A percentile compares a stretch with the other conserved stretches of the same genome.
These are phyloP conservation scores for Diaporthe sp. DNA, from an alignment of 2,329 filamentous ascomycete species.

Conservation along the genomic window DNA sequence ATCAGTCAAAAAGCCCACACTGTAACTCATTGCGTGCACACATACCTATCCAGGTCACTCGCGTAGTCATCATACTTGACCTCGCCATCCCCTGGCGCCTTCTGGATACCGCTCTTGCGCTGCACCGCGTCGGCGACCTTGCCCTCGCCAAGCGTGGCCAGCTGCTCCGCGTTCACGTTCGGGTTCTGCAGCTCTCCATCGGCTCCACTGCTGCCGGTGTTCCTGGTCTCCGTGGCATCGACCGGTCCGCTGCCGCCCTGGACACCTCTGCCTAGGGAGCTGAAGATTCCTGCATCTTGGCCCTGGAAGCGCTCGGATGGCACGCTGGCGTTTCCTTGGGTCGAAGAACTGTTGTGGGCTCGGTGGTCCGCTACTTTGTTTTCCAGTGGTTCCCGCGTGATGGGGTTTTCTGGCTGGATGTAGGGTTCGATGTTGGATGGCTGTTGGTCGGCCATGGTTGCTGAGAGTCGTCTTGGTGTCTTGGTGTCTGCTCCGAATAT, in stretches of 20 bases:
- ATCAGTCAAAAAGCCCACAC: slow-evolving; percentile 12
- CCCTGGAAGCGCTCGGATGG: slow-evolving; percentile 1
- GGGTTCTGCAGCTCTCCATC: slow-evolving; percentile 38
- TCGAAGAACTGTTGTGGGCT: background rate
- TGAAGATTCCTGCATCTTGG: slow-evolving; percentile 40
- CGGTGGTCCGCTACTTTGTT: slow-evolving; percentile 14
- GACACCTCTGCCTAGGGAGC: slow-evolving; percentile 41
- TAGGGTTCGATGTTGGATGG: slow-evolving; percentile 39
- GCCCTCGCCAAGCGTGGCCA: slow-evolving; percentile 44
- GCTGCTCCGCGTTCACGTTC: slow-evolving; percentile 44
- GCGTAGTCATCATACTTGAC: slow-evolving; percentile 40
- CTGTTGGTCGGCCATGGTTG: slow-evolving; percentile 34
- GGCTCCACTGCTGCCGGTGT: slow-evolving; percentile 23
- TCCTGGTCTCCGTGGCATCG: slow-evolving; percentile 40
- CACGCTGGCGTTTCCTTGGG: background rate
- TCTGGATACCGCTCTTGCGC: slow-evolving; percentile 44
- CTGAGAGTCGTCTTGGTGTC: background rate
- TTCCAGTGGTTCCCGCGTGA: slow-evolving; percentile 35
- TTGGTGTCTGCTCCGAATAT: background rate
- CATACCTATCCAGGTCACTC: slow-evolving; percentile 42
- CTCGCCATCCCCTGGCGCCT: slow-evolving; percentile 39
- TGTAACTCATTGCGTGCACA: background rate
- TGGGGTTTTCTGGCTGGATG: slow-evolving; percentile 36
- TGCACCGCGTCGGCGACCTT: slow-evolving; percentile 45
- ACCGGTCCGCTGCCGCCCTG: slow-evolving; percentile 39